Evolutionary conservation across 2,329 filamentous ascomycete species (phyloP), one percentile per base, ranked within the genome.

Genomic region (Clonostachys sp.): DNA sequence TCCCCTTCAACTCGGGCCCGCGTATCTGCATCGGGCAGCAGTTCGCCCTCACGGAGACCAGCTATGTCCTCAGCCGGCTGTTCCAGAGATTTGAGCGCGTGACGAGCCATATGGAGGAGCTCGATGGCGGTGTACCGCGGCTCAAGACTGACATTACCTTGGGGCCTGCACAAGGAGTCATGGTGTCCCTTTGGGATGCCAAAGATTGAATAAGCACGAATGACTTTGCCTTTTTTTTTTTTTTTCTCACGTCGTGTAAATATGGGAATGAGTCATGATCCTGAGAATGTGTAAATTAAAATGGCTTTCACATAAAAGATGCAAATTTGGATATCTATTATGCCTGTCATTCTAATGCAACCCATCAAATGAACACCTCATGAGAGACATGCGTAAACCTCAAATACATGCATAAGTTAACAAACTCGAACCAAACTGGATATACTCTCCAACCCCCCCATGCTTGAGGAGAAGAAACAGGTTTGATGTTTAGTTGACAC

Each of bases 1-100:
- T 90, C 40, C 86, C 87, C 5, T 89, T 90, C 65, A 89, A 89
- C 60, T 84, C 84, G 12, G 86, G 86, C 1, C 83, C 86, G 41
- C 72, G 87, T 34, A 86, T 89, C 59, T 89, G 87, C 64, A 81
- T 91, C 50, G 86, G 87, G 2, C 86, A 92, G 73, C 86, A 92
- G 64, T 92, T 91, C 62, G 89, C 88, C 13, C 67, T 91, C 42
- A 89, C 86, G 0, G 86, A 91, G 71, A 87, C 87, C 71, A 71
- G 72, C 33, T 91, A 91, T 61, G 83, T 86, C 10, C 74, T 90
- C 50, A 83, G 84, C 30, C 73, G 88, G 41, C 59, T 92, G 53
- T 80, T 91, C 59, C 89, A 92, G 70, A 74, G 77, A 20, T 94
- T 86, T 60, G 80, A 83, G 47, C 66, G 73, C 12, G 71, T 90